Conservation (phyloP, 2,329 filamentous ascomycete genomes). For the Penicillium polonicum region DNA sequence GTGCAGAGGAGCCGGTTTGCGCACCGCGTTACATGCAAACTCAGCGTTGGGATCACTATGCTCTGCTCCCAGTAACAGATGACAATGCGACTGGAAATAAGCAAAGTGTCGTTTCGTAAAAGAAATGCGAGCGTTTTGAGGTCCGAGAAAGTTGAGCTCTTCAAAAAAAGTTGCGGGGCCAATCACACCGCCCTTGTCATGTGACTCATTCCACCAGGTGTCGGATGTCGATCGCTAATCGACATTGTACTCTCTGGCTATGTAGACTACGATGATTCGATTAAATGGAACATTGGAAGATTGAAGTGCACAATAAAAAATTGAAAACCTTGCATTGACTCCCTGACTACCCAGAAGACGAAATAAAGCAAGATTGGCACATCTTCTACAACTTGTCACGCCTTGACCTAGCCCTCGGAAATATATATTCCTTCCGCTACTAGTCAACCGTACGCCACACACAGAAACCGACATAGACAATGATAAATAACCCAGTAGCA, state of each 20-base stretch:
- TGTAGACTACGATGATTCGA: background rate
- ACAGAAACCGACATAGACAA: constrained; percentile 12
- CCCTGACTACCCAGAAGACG: constrained; percentile 15
- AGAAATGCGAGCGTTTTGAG: constrained; percentile 2
- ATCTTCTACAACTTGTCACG: constrained; percentile 16
- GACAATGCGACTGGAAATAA: background rate
- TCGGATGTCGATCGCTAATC: background rate
- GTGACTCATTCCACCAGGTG: constrained; percentile 3
- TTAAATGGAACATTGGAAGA: background rate
- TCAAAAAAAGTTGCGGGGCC: constrained; percentile 29
- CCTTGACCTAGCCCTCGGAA: constrained; percentile 6
- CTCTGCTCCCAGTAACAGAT: background rate
- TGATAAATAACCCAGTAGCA: constrained; percentile 17
- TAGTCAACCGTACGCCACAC: background rate
- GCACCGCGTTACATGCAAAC: background rate
- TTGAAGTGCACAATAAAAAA: background rate
- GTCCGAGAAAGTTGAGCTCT: constrained; percentile 21
- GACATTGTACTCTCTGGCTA: background rate
- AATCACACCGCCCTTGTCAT: constrained; percentile 19
- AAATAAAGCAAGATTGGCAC: constrained; percentile 13
- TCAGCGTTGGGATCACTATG: too few species aligned
- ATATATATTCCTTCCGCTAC: constrained; percentile 17
- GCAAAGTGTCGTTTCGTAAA: background rate
- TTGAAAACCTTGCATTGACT: constrained; percentile 17
- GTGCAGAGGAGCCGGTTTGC: constrained; percentile 1